Percentiles rank a stretch among this genome's conserved stretches.
phyloP scores from a whole-genome alignment of 2,329 filamentous ascomycete species.

The Plenodomus tracheiphilus region DNA sequence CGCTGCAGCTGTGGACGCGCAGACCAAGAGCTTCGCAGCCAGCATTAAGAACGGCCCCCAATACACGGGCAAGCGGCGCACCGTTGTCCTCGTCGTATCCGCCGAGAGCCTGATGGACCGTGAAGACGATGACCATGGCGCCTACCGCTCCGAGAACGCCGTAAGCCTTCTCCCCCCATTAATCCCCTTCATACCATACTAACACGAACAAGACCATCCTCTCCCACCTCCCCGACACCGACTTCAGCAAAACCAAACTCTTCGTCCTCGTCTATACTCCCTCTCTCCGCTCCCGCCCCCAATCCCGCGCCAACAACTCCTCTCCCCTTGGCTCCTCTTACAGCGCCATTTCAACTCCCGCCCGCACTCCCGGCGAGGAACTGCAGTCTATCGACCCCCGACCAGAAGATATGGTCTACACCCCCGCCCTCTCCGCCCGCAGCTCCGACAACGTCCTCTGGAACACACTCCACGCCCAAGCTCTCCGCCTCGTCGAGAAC shows the following conservation, averaged over 20 bases:
- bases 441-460: slow-evolving; percentile 60
- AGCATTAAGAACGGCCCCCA: slow-evolving; percentile 28
- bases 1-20: slow-evolving; percentile 34
- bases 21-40: slow-evolving; percentile 38
- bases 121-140: slow-evolving; percentile 58
- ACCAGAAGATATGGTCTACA: slow-evolving; percentile 48
- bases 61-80: slow-evolving; percentile 57
- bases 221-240: slow-evolving; percentile 80
- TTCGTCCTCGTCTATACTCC: slow-evolving; percentile 92
- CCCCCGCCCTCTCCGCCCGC: slow-evolving; percentile 38
- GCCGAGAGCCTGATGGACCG: slow-evolving; percentile 68
- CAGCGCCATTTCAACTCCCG: slow-evolving; percentile 76
- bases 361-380: slow-evolving; percentile 68
- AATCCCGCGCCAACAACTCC: slow-evolving; percentile 42
- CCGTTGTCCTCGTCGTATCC: slow-evolving; percentile 85
- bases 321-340: slow-evolving; percentile 78
- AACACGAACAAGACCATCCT: slow-evolving; percentile 62
- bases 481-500: slow-evolving; percentile 76
- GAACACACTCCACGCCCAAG: slow-evolving; percentile 79
- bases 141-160: slow-evolving; percentile 72
- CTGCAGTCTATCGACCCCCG: slow-evolving; percentile 47
- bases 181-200: slow-evolving; percentile 15
- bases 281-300: slow-evolving; percentile 67
- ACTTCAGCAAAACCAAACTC: slow-evolving; percentile 73
- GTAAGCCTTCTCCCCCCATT: slow-evolving; percentile 58